Base-by-base conservation (phyloP, 495 filamentous ascomycete species). In the Hypoxylon cercidicola region DNA sequence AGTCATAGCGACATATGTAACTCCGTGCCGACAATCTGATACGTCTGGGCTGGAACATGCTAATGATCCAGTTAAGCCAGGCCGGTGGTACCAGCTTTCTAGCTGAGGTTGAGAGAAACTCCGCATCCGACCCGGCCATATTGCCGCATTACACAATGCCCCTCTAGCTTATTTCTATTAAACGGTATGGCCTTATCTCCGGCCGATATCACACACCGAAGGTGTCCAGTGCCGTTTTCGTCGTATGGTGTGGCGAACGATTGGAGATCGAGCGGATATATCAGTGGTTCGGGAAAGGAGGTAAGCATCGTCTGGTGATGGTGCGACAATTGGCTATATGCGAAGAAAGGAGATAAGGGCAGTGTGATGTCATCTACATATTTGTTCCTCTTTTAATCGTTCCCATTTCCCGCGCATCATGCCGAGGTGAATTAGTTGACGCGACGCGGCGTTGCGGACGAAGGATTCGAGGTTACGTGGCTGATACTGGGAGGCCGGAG, bases 81-180 rank as follows among this genome's bases (percentile, higher is more conserved):
- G 16, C 18, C 25, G 35, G n/a, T 15, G 11, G 20, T 40, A 37
- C 44, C 46, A 55, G n/a, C 7, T 15, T 45, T 50, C 20, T 10
- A 40, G 50, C 32, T 46, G 35, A 45, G 30, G 34, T 5, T 2
- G n/a, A 13, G 23, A 67, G 58, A 67, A 67, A 67, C 64, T 67
- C 64, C 64, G 64, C 25, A 28, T 12, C 63, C 50, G 44, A 56
- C 39, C 20, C 55, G 23, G 32, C n/a, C 11, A 20, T 15, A 40
- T 44, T 4, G 18, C 16, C 45, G 39, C 44, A 25, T 8, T 35
- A 39, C 19, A 1, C 25, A 48, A 45, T 18, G 23, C 44, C 16
- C 20, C 43, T 9, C 18, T 16, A 41, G 30, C 37, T 18, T 15
- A 51, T 12, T 19, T 11, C 9, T 21, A 19, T 30, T 12, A 35